phyloP scores from a whole-genome alignment of 352 stramenopile genomes.

The Globisporangium middletonii region DNA sequence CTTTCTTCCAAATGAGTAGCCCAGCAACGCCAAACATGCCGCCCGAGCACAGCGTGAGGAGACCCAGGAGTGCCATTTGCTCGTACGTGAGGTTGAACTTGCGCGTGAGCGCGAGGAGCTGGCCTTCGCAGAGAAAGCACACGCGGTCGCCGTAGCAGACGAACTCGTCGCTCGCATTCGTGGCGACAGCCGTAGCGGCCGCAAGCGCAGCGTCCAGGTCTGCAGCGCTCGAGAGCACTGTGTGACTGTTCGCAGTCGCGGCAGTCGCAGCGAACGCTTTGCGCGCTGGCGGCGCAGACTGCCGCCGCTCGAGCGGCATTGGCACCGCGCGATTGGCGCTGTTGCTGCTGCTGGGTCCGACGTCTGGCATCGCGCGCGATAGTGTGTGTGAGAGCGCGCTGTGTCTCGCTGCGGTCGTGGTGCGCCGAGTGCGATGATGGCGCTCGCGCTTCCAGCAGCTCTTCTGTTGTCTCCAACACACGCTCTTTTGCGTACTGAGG shows the following conservation, averaged over 20 bases:
- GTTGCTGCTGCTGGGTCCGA: neutral
- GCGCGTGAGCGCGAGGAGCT: conserved; percentile 56
- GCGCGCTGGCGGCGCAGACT: conserved; percentile 1
- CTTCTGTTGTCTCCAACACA: no score
- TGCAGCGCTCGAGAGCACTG: neutral
- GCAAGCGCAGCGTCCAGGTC: neutral
- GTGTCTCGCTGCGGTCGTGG: no score
- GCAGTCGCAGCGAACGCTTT: neutral
- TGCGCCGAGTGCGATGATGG: no score
- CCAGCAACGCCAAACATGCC: conserved; percentile 59
- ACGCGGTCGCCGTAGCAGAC: conserved; percentile 74
- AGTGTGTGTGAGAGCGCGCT: neutral
- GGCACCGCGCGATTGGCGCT: neutral
- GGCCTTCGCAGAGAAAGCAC: conserved; percentile 66
- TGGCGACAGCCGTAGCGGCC: neutral
- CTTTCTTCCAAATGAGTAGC: conserved; percentile 67
- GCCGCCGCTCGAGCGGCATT: conserved; percentile 6
- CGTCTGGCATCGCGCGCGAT: conserved; percentile 3
- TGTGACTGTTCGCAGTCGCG: neutral
- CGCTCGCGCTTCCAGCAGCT: no score
- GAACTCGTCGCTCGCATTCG: conserved; percentile 32
- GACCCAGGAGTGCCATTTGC: conserved; percentile 56
- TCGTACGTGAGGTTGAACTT: conserved; percentile 78
- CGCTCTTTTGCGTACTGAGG: no score
- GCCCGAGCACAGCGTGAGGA: conserved; percentile 43